Conservation (phyloP, 768 basidiomycete genomes). For the Austroboletus eburneus region DNA sequence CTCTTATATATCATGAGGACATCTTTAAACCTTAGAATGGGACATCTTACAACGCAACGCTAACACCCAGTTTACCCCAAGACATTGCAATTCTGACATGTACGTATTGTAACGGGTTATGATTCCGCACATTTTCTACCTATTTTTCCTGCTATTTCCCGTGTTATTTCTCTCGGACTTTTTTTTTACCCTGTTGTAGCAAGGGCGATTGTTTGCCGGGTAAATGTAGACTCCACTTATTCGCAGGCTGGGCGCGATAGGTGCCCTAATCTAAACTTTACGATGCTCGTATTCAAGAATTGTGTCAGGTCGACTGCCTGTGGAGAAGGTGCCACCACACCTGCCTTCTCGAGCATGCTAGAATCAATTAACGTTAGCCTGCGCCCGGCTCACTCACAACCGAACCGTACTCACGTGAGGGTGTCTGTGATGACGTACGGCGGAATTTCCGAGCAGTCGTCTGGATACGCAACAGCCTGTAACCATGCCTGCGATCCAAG, state of each 20-base stretch:
- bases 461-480: slow-evolving; percentile 70
- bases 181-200: slow-evolving; percentile 1
- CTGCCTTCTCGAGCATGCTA: slow-evolving; percentile 50
- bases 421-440: slow-evolving; percentile 66
- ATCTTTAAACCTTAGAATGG: slow-evolving; percentile 16
- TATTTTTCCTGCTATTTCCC: slow-evolving; percentile 2
- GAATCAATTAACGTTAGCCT: neutral
- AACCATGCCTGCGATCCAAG: slow-evolving; percentile 64
- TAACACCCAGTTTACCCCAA: slow-evolving; percentile 1
- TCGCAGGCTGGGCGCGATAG: too few species aligned
- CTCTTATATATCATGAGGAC: slow-evolving; percentile 19
- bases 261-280: slow-evolving; percentile 38
- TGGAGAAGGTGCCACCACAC: slow-evolving; percentile 54
- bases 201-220: neutral
- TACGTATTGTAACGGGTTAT: slow-evolving; percentile 14
- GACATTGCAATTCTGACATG: slow-evolving; percentile 13
- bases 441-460: slow-evolving; percentile 60
- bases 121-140: neutral
- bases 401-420: slow-evolving; percentile 46
- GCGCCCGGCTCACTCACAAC: neutral
- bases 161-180: slow-evolving; percentile 13
- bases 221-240: too few species aligned
- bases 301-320: slow-evolving; percentile 50
- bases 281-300: slow-evolving; percentile 58
- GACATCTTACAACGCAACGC: slow-evolving; percentile 6